These are phyloP conservation scores for Purpureocillium takamizusanense DNA, from an alignment of 2,329 filamentous ascomycete genomes.

Conservation along the genomic window DNA sequence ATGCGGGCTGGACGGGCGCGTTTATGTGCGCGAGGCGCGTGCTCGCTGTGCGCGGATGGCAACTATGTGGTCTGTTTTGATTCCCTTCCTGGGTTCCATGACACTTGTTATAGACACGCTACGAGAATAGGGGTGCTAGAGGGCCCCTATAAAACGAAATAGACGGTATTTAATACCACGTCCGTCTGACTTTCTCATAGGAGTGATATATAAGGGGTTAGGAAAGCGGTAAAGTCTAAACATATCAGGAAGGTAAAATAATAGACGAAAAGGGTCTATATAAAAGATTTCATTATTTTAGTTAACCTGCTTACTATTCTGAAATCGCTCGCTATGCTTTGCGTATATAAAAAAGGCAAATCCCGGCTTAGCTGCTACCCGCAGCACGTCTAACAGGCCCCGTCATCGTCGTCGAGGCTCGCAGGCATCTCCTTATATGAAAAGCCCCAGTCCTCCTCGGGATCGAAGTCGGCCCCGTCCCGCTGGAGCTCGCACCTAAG, in stretches of 20 bases:
- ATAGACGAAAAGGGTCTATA: too few relatives aligned
- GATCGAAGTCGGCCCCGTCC: slow-evolving; percentile 19
- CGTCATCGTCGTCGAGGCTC: neutral
- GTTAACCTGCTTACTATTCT: neutral
- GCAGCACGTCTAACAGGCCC: too few relatives aligned
- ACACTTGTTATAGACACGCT: neutral
- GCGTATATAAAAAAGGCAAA: neutral
- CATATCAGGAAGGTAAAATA: too few relatives aligned
- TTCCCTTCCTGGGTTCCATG: too few relatives aligned
- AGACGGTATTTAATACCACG: neutral
- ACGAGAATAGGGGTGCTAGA: neutral
- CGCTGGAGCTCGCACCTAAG: slow-evolving; percentile 10
- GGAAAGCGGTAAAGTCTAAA: too few relatives aligned
- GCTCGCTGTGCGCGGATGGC: too few relatives aligned
- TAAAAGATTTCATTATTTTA: neutral
- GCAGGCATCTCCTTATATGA: slow-evolving; percentile 19
- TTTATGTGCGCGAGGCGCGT: too few relatives aligned
- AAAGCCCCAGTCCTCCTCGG: slow-evolving; percentile 23
- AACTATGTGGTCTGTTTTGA: too few relatives aligned
- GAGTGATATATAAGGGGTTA: too few relatives aligned
- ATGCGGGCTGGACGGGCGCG: too few relatives aligned
- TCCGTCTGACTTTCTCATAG: too few relatives aligned
- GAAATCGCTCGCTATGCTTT: neutral
- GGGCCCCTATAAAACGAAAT: neutral
- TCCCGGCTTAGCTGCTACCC: too few relatives aligned